A percentile compares a stretch with the other conserved stretches of the same genome.
Evolutionary conservation across 2,329 filamentous ascomycete species (phyloP).

Genomic region (Apiospora marii): DNA sequence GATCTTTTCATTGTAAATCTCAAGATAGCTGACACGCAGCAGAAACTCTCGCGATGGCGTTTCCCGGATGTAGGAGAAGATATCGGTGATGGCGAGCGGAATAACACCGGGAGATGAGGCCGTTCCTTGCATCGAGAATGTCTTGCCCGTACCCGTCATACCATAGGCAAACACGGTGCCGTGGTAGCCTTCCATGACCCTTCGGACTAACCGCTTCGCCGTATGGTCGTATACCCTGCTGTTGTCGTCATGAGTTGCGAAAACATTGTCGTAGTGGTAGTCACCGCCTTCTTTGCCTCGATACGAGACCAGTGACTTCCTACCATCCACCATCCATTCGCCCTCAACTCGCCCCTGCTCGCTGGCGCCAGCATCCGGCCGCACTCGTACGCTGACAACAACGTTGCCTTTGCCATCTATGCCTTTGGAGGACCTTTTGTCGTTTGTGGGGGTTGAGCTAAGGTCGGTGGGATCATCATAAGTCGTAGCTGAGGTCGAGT

Average conservation of each 20-base stretch:
- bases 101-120: constrained; percentile 96
- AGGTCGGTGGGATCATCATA: constrained; percentile 80
- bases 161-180: constrained; percentile 98
- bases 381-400: constrained; percentile 90
- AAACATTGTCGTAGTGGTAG: constrained; percentile 96
- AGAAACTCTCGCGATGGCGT: constrained; percentile 94
- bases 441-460: constrained; percentile 45
- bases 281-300: constrained; percentile 90
- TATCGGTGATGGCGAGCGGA: constrained; percentile 95
- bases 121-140: constrained; percentile 99
- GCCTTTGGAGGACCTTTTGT: constrained; percentile 60
- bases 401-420: constrained; percentile 90
- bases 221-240: constrained; percentile 92
- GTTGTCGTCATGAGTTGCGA: constrained; percentile 92
- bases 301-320: constrained; percentile 82
- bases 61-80: constrained; percentile 98
- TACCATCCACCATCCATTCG: constrained; percentile 92
- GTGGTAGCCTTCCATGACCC: constrained; percentile 99
- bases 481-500: constrained; percentile 87
- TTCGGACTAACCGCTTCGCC: constrained; percentile 90
- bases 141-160: constrained; percentile 99
- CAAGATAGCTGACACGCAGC: constrained; percentile 93
- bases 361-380: constrained; percentile 77
- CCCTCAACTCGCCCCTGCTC: constrained; percentile 69
- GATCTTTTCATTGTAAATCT: constrained; percentile 99